Conservation (phyloP, 2,329 filamentous ascomycete species). For the Arthrobotrys pseudoclavata region DNA sequence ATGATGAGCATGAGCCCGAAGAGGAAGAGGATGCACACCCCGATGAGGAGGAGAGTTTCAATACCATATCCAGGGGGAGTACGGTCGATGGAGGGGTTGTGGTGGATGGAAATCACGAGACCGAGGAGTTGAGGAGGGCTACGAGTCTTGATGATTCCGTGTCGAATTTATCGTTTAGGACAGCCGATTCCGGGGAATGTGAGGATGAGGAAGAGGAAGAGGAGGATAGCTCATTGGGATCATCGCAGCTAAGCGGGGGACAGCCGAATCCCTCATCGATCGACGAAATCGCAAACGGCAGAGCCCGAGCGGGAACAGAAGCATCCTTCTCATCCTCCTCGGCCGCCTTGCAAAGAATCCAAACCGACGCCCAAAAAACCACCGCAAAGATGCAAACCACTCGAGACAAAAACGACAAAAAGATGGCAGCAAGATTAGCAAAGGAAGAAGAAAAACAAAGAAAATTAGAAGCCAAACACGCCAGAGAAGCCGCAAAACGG, state of each 20-base stretch:
- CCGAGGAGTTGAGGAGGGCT: slow-evolving; percentile 43
- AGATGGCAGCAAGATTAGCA: slow-evolving; percentile 48
- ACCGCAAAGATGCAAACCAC: slow-evolving; percentile 31
- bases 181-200: slow-evolving; percentile 65
- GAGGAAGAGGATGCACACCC: slow-evolving; percentile 29
- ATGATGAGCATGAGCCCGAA: slow-evolving; percentile 59
- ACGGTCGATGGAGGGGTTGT: slow-evolving; percentile 63
- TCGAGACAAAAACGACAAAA: slow-evolving; percentile 57
- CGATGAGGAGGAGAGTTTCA: slow-evolving; percentile 45
- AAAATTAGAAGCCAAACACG: slow-evolving; percentile 74
- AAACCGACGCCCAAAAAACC: slow-evolving; percentile 28
- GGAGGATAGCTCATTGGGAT: slow-evolving; percentile 23
- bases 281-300: slow-evolving; percentile 62
- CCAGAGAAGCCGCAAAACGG: slow-evolving; percentile 76
- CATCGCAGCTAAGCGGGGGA: slow-evolving; percentile 55
- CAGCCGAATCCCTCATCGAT: slow-evolving; percentile 9
- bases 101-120: slow-evolving; percentile 20
- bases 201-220: slow-evolving; percentile 62
- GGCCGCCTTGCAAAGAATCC: slow-evolving; percentile 64
- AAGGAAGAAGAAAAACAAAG: slow-evolving; percentile 77
- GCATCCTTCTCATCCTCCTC: slow-evolving; percentile 65
- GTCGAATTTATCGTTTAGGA: slow-evolving; percentile 57
- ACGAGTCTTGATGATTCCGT: slow-evolving; percentile 44
- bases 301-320: slow-evolving; percentile 63
- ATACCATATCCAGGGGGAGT: slow-evolving; percentile 33